These are phyloP conservation scores for Herpetomonas samuelpessoai DNA, from an alignment of 208 protist species.

Conservation along the genomic window DNA sequence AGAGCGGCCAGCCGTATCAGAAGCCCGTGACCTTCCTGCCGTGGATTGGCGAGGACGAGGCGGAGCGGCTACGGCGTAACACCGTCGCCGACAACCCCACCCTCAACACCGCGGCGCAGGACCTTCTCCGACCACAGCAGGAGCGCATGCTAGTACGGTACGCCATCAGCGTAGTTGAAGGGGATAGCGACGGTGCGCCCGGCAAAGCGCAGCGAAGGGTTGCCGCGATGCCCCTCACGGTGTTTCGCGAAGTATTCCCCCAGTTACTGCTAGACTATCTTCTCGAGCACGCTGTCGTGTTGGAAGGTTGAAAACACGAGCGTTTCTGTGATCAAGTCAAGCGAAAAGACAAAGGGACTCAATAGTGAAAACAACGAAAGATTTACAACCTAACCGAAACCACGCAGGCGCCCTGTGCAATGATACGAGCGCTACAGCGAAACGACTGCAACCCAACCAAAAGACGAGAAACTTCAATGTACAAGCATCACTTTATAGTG, in stretches of 20 bases:
- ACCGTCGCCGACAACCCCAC: constrained; percentile 18
- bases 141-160: constrained; percentile 76
- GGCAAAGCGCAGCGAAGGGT: constrained; percentile 8
- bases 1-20: constrained; percentile 26
- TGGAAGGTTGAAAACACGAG: constrained; percentile 23
- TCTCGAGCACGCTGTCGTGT: constrained; percentile 49
- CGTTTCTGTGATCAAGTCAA: neutral
- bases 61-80: constrained; percentile 40
- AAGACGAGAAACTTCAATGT: too few relatives aligned
- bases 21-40: constrained; percentile 27
- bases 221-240: constrained; percentile 63
- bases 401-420: neutral
- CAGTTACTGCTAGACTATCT: constrained; percentile 82
- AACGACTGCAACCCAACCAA: too few relatives aligned
- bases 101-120: constrained; percentile 19
- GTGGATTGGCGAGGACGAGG: constrained; percentile 37
- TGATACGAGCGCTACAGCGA: too few relatives aligned
- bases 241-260: constrained; percentile 70
- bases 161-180: constrained; percentile 2
- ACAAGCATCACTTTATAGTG: too few relatives aligned
- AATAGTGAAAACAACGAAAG: neutral
- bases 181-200: neutral
- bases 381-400: neutral
- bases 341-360: neutral
- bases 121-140: constrained; percentile 28